Evolutionary conservation across 2,329 filamentous ascomycete genomes (phyloP), one percentile per base, ranked within the genome.

Genomic region (Neofusicoccum umdonicola): DNA sequence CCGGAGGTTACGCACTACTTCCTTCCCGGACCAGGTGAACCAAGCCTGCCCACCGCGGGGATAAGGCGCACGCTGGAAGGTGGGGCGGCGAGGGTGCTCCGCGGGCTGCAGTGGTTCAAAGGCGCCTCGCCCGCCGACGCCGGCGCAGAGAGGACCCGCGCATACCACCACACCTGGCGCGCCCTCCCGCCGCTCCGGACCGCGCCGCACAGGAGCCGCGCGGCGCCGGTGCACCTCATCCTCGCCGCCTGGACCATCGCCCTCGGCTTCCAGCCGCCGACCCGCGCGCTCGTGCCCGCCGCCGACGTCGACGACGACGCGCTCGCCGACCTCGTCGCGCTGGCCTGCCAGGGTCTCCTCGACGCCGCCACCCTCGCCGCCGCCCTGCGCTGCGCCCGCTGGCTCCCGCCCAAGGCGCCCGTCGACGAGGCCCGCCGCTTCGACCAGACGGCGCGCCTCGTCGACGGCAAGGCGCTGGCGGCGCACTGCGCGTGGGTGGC

Each of bases 341-440:
- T 66, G 7, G 58, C 65, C 0, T 9, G 17, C 0, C 34, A 34
- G 1, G 69, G 67, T 11, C 11, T 62, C n/a, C 63, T 65, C 12
- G 66, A 71, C 51, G 69, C 66, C 66, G 67, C 63, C 31, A 60
- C 71, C 3, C 67, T 71, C 17, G 68, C 52, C 65, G 64, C 66
- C 0, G 68, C 68, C 35, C 42, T 70, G 34, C 60, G 47, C 2
- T 69, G 69, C 37, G 19, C 19, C 19, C 19, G 19, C 19, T 22
- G 19, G 19, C 19, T 22, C 19, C 19, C 19, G 19, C 19, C 19
- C 19, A 22, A 22, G 19, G 19, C 19, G 19, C 19, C 19, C 19
- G 19, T 22, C 19, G 19, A n/a, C 6, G n/a, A 52, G 34, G 5
- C 9, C 2, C 9, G 11, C 9, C 41, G 41, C 9, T 42, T 42